Conservation (phyloP, 495 filamentous ascomycete species). For the Aspergillus ostianus region DNA sequence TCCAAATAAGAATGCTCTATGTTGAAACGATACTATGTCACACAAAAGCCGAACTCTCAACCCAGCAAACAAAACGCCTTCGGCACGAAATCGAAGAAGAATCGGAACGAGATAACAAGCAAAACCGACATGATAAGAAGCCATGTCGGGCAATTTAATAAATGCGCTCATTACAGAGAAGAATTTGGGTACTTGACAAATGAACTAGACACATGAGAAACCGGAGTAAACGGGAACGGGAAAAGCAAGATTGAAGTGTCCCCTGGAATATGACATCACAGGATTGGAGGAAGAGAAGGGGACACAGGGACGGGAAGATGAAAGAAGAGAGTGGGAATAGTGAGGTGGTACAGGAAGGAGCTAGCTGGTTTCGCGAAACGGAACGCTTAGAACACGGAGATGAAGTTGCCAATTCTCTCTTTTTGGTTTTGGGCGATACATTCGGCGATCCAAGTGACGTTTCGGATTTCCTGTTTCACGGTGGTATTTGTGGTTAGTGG, state of each 20-base stretch:
- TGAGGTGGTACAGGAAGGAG: slow-evolving; percentile 9
- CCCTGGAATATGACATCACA: not conserved
- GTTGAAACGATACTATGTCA: slow-evolving; percentile 28
- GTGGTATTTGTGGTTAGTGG: slow-evolving; percentile 19
- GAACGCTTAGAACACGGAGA: slow-evolving; percentile 77
- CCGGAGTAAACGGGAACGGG: not conserved
- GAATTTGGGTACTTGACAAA: not conserved
- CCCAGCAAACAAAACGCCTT: slow-evolving; percentile 28
- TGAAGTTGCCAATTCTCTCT: slow-evolving; percentile 97
- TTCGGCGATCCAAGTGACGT: slow-evolving; percentile 99
- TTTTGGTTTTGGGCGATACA: slow-evolving; percentile 99
- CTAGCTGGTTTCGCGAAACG: slow-evolving; percentile 9
- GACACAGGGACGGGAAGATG: slow-evolving; percentile 18
- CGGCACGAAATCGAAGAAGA: slow-evolving; percentile 10
- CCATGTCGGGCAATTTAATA: slow-evolving; percentile 18
- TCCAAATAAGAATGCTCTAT: slow-evolving; percentile 11
- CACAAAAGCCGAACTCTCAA: slow-evolving; percentile 18
- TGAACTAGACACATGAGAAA: not conserved
- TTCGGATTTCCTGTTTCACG: slow-evolving; percentile 83
- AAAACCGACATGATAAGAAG: slow-evolving; percentile 5
- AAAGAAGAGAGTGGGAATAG: slow-evolving; percentile 9
- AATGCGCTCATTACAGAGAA: slow-evolving; percentile 32
- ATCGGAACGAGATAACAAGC: not conserved
- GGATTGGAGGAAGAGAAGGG: slow-evolving; percentile 14
- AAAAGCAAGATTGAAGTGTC: not conserved